Evolutionary conservation across 164 flowering plant species (phyloP).

Genomic region (Umbellularia californica): DNA sequence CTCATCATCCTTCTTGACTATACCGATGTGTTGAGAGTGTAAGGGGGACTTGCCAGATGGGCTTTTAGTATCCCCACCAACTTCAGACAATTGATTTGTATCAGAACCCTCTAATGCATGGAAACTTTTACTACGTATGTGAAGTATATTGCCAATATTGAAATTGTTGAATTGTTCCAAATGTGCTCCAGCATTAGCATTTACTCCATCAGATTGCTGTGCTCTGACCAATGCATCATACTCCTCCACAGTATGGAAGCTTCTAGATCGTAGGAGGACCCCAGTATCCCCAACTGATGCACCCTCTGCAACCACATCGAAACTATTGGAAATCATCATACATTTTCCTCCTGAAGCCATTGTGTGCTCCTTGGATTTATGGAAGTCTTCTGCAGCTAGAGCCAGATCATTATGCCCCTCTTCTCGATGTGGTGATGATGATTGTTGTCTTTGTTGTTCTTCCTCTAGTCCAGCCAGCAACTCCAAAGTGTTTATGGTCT

Average conservation of each 20-base stretch:
- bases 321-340: neutral
- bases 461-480: conserved; percentile 27
- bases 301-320: neutral
- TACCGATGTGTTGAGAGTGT: neutral
- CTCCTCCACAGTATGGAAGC: conserved; percentile 27
- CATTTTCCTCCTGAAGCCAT: neutral
- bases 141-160: neutral
- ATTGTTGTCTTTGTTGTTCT: conserved; percentile 11
- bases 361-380: conserved; percentile 4
- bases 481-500: conserved; percentile 22
- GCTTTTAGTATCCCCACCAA: no score
- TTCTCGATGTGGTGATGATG: neutral
- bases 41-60: no score
- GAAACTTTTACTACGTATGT: conserved; percentile 8
- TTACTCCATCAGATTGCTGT: neutral
- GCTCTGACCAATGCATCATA: conserved; percentile 20
- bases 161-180: neutral
- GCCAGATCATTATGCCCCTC: neutral
- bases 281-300: neutral
- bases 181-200: neutral
- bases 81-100: neutral
- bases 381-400: conserved; percentile 13
- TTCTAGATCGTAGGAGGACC: conserved; percentile 6
- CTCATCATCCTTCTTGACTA: neutral
- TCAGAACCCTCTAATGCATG: conserved; percentile 31